These are phyloP conservation scores for Digitaria exilis DNA, from an alignment of 202 grass and related monocot genomes.

Conservation along the genomic window DNA sequence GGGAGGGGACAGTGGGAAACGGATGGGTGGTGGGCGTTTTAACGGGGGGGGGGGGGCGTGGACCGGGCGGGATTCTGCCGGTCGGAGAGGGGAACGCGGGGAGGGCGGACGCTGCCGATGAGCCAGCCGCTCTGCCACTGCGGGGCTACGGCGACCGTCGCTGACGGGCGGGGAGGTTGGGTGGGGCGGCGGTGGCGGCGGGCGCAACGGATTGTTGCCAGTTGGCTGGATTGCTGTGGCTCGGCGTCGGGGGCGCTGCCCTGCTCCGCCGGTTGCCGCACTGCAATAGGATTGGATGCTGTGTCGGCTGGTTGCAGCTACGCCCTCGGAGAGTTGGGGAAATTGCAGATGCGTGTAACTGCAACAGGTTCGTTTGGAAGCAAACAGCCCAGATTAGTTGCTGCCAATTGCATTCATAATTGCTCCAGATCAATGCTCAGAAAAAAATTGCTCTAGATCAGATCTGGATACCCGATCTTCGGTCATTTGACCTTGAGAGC, in stretches of 20 bases:
- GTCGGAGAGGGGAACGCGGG: neutral
- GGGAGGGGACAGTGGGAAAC: neutral
- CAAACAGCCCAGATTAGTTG: neutral
- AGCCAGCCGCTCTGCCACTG: too few relatives aligned
- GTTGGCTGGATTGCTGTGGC: neutral
- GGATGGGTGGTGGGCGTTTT: constrained; percentile 38
- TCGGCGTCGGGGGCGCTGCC: neutral
- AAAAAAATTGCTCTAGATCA: neutral
- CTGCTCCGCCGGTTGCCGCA: neutral
- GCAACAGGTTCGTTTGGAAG: neutral
- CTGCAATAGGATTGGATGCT: neutral
- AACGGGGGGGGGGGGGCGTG: constrained; percentile 12
- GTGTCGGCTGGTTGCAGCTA: neutral
- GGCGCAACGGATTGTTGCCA: neutral
- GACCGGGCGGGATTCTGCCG: constrained; percentile 39
- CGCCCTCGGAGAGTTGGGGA: neutral
- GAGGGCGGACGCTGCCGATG: neutral
- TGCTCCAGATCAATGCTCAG: neutral
- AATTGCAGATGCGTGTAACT: neutral
- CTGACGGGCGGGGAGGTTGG: constrained; percentile 1
- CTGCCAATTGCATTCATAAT: neutral
- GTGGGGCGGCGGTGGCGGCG: neutral
- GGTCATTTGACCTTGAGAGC: neutral
- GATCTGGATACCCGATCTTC: neutral
- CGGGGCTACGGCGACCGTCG: neutral